phyloP scores from a whole-genome alignment of 441 rosid genomes.

The Dalechampia spathulata region DNA sequence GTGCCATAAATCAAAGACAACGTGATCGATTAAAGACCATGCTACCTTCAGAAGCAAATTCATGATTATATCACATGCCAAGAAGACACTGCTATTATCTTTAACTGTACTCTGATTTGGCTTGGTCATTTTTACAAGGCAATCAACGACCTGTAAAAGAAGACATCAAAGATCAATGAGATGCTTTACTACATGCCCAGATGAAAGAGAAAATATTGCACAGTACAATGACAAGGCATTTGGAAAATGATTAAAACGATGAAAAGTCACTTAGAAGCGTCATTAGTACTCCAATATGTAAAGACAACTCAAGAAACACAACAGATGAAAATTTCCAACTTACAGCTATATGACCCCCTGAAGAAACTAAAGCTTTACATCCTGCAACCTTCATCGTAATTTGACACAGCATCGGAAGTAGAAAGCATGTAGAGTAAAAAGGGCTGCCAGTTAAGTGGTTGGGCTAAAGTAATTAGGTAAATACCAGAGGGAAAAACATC shows the following conservation, averaged over 20 bases:
- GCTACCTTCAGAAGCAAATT: constrained; percentile 80
- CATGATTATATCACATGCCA: constrained; percentile 88
- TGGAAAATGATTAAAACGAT: neutral
- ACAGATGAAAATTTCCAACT: constrained; percentile 50
- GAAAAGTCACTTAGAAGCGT: neutral
- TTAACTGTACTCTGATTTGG: constrained; percentile 27
- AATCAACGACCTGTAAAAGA: constrained; percentile 57
- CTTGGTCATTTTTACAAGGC: constrained; percentile 52
- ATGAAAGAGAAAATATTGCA: neutral
- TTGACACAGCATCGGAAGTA: constrained; percentile 90
- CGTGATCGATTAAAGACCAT: constrained; percentile 6
- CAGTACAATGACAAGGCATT: neutral
- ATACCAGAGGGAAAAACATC: too few relatives aligned
- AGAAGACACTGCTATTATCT: constrained; percentile 42
- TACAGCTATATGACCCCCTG: constrained; percentile 59
- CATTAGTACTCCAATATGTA: neutral
- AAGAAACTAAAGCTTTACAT: constrained; percentile 51
- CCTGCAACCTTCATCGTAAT: constrained; percentile 67
- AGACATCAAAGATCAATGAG: neutral
- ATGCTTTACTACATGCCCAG: neutral
- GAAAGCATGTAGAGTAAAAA: constrained; percentile 63
- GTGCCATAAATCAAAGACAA: too few relatives aligned
- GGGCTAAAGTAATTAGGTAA: neutral
- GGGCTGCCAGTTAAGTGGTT: constrained; percentile 42
- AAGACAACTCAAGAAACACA: neutral